A percentile compares a stretch with the other conserved stretches of the same genome.
These are phyloP conservation scores for Penicillium argentinense DNA, from an alignment of 495 filamentous ascomycete species.

Conservation along the genomic window DNA sequence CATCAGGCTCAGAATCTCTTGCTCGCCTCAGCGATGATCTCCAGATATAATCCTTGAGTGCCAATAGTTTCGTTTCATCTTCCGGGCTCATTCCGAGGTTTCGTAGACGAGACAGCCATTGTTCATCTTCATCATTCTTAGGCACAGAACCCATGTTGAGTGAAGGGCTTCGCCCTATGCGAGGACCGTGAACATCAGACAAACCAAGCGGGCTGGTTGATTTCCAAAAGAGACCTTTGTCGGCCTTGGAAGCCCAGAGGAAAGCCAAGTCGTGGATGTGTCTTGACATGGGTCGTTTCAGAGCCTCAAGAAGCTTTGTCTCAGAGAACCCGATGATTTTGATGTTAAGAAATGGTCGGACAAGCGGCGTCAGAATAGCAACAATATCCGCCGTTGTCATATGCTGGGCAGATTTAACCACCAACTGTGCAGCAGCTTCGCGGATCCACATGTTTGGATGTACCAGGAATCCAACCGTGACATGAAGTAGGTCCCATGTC, in stretches of 20 bases:
- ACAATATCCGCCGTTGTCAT: conserved; percentile 79
- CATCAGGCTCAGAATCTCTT: conserved; percentile 41
- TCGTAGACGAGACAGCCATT: conserved; percentile 83
- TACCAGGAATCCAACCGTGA: conserved; percentile 78
- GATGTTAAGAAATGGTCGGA: conserved; percentile 79
- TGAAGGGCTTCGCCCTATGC: conserved; percentile 18
- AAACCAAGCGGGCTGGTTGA: conserved; percentile 65
- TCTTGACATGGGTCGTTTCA: conserved; percentile 81
- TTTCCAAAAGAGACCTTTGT: conserved; percentile 85
- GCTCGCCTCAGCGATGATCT: conserved; percentile 70
- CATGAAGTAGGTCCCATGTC: conserved; percentile 82
- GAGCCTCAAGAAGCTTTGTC: conserved; percentile 69
- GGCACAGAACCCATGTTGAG: conserved; percentile 38
- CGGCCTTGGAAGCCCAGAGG: conserved; percentile 79
- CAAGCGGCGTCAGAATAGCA: conserved; percentile 76
- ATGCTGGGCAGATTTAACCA: conserved; percentile 72
- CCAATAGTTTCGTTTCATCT: conserved; percentile 88
- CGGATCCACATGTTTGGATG: conserved; percentile 96
- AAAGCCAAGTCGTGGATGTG: conserved; percentile 80
- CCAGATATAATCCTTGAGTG: conserved; percentile 90
- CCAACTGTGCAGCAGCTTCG: conserved; percentile 80
- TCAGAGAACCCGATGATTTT: conserved; percentile 66
- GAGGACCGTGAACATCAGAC: conserved; percentile 33
- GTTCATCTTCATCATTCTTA: conserved; percentile 93
- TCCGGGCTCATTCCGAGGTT: conserved; percentile 79